Conservation (phyloP, 495 filamentous ascomycete genomes). For the Penicillium goetzii region DNA sequence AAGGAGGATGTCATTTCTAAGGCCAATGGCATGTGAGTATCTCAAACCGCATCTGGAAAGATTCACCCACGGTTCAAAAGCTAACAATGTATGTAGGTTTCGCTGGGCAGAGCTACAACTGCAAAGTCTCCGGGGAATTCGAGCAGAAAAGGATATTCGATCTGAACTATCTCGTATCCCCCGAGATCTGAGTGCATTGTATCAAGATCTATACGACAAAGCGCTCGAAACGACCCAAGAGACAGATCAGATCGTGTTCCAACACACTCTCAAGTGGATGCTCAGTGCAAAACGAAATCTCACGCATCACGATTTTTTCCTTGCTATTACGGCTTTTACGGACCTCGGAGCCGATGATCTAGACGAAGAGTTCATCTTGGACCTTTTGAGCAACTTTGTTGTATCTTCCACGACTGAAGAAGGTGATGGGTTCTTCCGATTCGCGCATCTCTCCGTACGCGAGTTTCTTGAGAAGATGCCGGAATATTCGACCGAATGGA, state of each 20-base stretch:
- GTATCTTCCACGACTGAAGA: background rate
- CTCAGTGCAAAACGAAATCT: background rate
- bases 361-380: constrained; percentile 1
- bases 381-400: background rate
- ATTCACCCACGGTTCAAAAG: background rate
- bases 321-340: background rate
- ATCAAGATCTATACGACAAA: background rate
- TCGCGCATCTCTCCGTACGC: background rate
- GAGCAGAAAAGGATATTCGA: constrained; percentile 5
- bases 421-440: background rate
- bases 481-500: background rate
- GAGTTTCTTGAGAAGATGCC: background rate
- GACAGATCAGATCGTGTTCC: background rate
- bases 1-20: background rate
- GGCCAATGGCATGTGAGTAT: background rate
- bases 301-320: background rate
- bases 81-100: background rate
- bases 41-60: background rate
- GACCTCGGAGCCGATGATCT: background rate
- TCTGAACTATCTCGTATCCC: background rate
- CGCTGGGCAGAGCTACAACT: background rate
- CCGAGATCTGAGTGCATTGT: background rate
- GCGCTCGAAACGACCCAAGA: background rate
- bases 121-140: background rate
- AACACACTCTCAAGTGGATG: constrained; percentile 4